Conservation (phyloP, 1,284 basidiomycete genomes). For the Thecaphora frezii region DNA sequence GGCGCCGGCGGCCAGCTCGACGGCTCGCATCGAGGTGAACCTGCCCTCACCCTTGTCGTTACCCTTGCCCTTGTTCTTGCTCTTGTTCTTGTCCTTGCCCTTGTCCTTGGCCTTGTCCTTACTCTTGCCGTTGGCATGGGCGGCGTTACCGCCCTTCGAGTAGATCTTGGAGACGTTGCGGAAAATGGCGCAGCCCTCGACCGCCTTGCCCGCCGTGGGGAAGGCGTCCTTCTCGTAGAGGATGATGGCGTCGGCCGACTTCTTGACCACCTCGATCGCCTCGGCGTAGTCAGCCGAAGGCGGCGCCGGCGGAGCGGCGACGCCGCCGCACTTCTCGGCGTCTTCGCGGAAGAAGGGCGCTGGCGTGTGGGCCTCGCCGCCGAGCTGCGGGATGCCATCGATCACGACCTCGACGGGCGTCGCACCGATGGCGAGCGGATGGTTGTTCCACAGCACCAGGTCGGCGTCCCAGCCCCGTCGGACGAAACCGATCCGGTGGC, state of each 20-base stretch:
- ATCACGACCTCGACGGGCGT: conserved; percentile 67
- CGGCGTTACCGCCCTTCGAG: conserved; percentile 5
- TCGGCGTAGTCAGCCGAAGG: conserved; percentile 21
- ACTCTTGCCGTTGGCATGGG: not conserved
- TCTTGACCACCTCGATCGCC: conserved; percentile 37
- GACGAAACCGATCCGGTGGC: conserved; percentile 78
- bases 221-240: conserved; percentile 31
- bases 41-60: not conserved
- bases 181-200: conserved; percentile 24
- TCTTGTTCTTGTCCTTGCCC: too few species aligned
- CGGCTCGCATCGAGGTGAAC: not conserved
- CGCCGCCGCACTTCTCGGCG: not conserved
- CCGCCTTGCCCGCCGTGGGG: conserved; percentile 20
- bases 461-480: conserved; percentile 68
- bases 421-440: conserved; percentile 69
- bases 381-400: conserved; percentile 64
- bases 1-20: not conserved
- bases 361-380: conserved; percentile 14
- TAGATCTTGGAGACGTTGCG: conserved; percentile 33
- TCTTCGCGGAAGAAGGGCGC: conserved; percentile 6
- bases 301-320: conserved; percentile 19
- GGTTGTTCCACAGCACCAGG: conserved; percentile 85
- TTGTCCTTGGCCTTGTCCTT: not conserved
- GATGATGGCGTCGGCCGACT: conserved; percentile 27
- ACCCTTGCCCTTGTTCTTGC: not conserved